phyloP scores from a whole-genome alignment of 2,329 filamentous ascomycete genomes.

The Leptodontidium sp. region DNA sequence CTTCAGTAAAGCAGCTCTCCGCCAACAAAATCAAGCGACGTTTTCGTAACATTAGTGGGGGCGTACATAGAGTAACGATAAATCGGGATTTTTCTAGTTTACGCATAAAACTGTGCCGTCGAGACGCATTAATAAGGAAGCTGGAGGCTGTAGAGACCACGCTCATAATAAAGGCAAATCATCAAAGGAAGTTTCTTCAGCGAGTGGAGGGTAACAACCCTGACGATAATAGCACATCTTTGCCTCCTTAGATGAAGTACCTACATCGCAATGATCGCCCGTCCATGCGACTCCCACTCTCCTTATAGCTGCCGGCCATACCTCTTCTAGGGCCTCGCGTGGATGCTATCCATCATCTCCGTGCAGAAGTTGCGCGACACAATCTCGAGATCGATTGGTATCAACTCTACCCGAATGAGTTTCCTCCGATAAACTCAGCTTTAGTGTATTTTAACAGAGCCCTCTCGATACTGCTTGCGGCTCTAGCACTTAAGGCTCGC shows the following conservation, averaged over 20 bases:
- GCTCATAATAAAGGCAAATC: too few relatives aligned
- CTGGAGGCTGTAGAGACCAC: too few relatives aligned
- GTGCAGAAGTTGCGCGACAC: slow-evolving; percentile 84
- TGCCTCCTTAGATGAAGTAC: too few relatives aligned
- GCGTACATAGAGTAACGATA: slow-evolving; percentile 91
- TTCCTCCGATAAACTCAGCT: slow-evolving; percentile 88
- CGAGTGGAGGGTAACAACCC: too few relatives aligned
- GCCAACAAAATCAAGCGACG: slow-evolving; percentile 79
- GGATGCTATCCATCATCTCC: slow-evolving; percentile 89
- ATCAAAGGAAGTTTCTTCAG: too few relatives aligned
- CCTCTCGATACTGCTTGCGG: too few relatives aligned
- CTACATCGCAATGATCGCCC: too few relatives aligned
- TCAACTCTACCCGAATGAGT: slow-evolving; percentile 81
- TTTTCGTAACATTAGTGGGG: slow-evolving; percentile 93
- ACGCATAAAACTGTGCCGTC: too few relatives aligned
- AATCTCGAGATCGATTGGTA: slow-evolving; percentile 92
- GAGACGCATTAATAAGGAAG: too few relatives aligned
- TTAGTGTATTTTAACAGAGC: slow-evolving; percentile 98
- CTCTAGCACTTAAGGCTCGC: too few relatives aligned
- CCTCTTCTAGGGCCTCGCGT: slow-evolving; percentile 85
- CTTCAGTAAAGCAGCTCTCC: slow-evolving; percentile 85
- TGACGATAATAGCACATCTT: too few relatives aligned
- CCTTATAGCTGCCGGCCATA: slow-evolving; percentile 76
- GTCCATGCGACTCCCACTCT: too few relatives aligned
- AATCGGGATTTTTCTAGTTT: slow-evolving; percentile 86